A percentile compares a stretch with the other conserved stretches of the same genome.
Conservation (phyloP, 1,284 basidiomycete genomes). For the Rhodotorula sp. region DNA sequence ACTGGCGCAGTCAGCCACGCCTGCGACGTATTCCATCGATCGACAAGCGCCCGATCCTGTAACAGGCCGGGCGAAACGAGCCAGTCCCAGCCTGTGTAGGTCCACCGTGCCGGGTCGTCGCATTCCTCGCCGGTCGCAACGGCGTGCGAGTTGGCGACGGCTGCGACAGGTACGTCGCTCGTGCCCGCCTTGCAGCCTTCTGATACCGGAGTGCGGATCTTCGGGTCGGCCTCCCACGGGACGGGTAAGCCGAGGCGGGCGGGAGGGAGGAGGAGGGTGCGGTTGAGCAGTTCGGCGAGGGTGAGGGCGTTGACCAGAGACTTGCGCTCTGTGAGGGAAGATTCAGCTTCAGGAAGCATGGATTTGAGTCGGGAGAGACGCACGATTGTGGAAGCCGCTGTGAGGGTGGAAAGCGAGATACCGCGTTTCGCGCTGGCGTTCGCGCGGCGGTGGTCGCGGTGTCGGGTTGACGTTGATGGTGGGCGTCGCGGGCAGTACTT, state of each 20-base stretch:
- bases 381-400: conserved; percentile 39
- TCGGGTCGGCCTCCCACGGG: conserved; percentile 26
- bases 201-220: conserved; percentile 3
- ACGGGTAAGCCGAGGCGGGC: conserved; percentile 31
- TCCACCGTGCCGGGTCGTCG: conserved; percentile 25
- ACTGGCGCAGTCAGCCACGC: not conserved
- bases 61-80: conserved; percentile 22
- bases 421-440: conserved; percentile 2
- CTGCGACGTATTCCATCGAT: conserved; percentile 31
- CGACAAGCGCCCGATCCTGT: conserved; percentile 13
- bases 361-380: not conserved
- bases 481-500: not conserved
- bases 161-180: conserved; percentile 12
- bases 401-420: conserved; percentile 35
- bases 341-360: no score
- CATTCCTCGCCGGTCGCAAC: conserved; percentile 7
- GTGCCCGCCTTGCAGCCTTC: conserved; percentile 33
- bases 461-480: conserved; percentile 20
- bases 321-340: conserved; percentile 23
- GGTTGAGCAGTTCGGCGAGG: conserved; percentile 32
- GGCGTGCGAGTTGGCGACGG: not conserved
- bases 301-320: conserved; percentile 37
- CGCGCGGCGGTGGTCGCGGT: conserved; percentile 2
- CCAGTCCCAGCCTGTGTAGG: conserved; percentile 32
- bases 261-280: conserved; percentile 38